Evolutionary conservation across 1,139 yeast genomes (phyloP), one percentile per base, ranked within the genome.

Genomic region (Torulaspora pretoriensis): DNA sequence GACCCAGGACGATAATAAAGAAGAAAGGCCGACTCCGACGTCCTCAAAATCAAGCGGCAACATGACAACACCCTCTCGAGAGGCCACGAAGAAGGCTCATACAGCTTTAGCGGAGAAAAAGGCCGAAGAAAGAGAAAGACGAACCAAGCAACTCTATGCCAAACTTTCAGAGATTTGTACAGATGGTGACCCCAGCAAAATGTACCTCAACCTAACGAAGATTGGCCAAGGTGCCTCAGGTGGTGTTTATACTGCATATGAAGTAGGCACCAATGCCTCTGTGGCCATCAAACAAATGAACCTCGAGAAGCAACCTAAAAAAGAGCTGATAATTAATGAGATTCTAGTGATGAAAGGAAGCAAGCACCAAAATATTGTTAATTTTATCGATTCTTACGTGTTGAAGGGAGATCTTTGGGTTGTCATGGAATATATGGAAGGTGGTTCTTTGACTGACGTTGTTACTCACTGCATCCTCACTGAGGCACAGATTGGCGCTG

Each of bases 181-280:
- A 2, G 81, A 79, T 32, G 95, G 92, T 2, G 95, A 94, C 65
- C 98, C 99, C n/a, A 79, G 81, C 28, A 72, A 72, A 44, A 65
- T 77, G 40, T 94, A 87, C 65, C 71, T 74, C 38, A 82, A 81
- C 59, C 71, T 90, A 49, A 72, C 75, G 14, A 90, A 92, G 69
- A 84, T 92, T 60, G 98, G 98, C 4, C 97, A 92, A 69, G 98
- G 98, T 60, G 98, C 98, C 0, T 83, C 95, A 31, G 98, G 98
- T 47, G 97, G 97, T 43, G 98, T 92, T 38, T 92, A 83, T 63
- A 87, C 95, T 31, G 97, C 97, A 0, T 81, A 83, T 59, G 89
- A 84, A 56, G 67, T 68, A 24, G 77, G 77, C 16, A 73, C 77
- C 8, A 73, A 78, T 45, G 71, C 72, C 31, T 74, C 83, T 37